Evolutionary conservation across 176 grass and related monocot species (phyloP).

Genomic region (Themeda triandra): DNA sequence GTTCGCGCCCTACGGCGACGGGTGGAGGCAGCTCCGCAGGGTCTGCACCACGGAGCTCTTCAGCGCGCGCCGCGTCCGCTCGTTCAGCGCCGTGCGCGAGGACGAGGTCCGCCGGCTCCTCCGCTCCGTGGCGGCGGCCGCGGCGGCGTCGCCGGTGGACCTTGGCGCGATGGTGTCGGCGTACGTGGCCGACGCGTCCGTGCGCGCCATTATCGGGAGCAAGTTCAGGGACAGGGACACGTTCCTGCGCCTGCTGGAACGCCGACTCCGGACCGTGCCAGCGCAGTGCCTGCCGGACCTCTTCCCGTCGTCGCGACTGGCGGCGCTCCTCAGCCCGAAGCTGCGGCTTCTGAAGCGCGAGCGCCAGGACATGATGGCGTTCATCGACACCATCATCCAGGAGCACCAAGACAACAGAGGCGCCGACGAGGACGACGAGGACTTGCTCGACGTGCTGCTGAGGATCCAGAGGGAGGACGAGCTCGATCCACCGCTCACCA

Average conservation of each 20-base stretch:
- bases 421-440: neutral
- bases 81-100: no score
- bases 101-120: no score
- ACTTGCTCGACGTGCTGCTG: neutral
- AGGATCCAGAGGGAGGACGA: neutral
- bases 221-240: slow-evolving; percentile 11
- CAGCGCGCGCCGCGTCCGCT: no score
- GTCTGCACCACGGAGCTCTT: no score
- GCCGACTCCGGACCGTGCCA: neutral
- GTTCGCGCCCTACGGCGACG: no score
- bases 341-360: neutral
- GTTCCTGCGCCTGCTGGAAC: slow-evolving; percentile 1
- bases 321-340: neutral
- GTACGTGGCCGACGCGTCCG: slow-evolving; percentile 1
- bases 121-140: no score
- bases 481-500: neutral
- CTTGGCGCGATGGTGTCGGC: neutral
- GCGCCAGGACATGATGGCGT: neutral
- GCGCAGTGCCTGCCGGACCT: neutral
- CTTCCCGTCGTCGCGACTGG: slow-evolving; percentile 1
- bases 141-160: neutral
- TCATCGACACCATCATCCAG: neutral
- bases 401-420: neutral
- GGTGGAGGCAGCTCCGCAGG: no score
- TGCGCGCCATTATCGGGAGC: slow-evolving; percentile 13